Percentiles rank a stretch among this genome's conserved stretches.
Evolutionary conservation across 257 asterid species (phyloP).

Genomic region (Craterostigma plantagineum): DNA sequence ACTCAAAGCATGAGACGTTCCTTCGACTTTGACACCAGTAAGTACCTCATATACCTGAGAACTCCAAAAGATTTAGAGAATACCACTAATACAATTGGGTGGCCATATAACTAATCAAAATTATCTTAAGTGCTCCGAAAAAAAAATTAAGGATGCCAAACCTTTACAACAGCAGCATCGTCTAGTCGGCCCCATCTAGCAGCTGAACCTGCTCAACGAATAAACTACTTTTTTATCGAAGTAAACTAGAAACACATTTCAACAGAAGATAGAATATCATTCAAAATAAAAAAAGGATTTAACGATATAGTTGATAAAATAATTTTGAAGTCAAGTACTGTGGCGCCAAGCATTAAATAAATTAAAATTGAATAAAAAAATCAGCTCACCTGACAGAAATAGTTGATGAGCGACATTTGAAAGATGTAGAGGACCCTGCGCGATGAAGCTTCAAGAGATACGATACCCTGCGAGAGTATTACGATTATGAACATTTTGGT

Average conservation of each 20-base stretch:
- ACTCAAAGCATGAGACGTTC: constrained; percentile 44
- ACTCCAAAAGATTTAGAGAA: constrained; percentile 8
- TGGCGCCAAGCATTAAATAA: not conserved
- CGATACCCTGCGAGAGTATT: constrained; percentile 65
- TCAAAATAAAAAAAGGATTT: too few relatives aligned
- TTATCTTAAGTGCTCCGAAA: not conserved
- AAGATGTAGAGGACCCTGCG: constrained; percentile 71
- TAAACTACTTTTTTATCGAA: constrained; percentile 8
- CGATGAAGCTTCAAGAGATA: constrained; percentile 73
- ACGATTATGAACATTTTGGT: not conserved
- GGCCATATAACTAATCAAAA: constrained; percentile 1
- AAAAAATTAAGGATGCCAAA: constrained; percentile 7
- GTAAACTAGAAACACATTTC: not conserved
- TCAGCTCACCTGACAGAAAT: constrained; percentile 58
- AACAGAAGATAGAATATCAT: too few relatives aligned
- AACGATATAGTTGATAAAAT: too few relatives aligned
- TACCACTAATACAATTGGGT: not conserved
- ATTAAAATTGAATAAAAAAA: constrained; percentile 1
- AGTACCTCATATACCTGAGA: constrained; percentile 84
- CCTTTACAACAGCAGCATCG: constrained; percentile 96
- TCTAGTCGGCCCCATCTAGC: constrained; percentile 98
- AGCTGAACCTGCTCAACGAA: constrained; percentile 70
- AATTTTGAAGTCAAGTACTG: too few relatives aligned
- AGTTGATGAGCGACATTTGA: constrained; percentile 81
- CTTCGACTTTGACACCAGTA: constrained; percentile 87